A percentile compares a stretch with the other conserved stretches of the same genome.
These are phyloP conservation scores for Wickerhamiella infanticola DNA, from an alignment of 1,139 yeast genomes.

Conservation along the genomic window DNA sequence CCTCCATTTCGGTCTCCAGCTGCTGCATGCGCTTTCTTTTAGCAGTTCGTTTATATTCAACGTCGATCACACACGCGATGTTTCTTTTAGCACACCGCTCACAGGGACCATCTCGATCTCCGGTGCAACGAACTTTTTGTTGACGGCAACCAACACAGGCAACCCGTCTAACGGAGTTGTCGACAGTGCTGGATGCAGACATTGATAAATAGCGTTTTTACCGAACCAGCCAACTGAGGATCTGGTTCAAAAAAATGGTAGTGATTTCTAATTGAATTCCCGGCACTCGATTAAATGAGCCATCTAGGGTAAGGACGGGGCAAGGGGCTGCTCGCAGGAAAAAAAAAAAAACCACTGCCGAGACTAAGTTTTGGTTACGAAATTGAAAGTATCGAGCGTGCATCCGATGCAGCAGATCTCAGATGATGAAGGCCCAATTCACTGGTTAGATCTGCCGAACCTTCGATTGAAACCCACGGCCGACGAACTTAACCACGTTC, in stretches of 20 bases:
- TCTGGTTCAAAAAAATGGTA: too few species aligned
- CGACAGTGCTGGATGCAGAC: too few species aligned
- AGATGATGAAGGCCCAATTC: conserved; percentile 21
- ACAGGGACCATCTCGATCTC: conserved; percentile 73
- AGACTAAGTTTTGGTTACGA: too few species aligned
- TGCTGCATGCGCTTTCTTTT: conserved; percentile 65
- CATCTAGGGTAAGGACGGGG: too few species aligned
- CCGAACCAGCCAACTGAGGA: too few species aligned
- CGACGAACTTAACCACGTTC: conserved; percentile 30
- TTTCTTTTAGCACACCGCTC: conserved; percentile 61
- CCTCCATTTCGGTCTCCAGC: conserved; percentile 65
- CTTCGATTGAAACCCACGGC: conserved; percentile 35
- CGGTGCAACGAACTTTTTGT: conserved; percentile 71
- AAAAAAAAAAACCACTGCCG: too few species aligned
- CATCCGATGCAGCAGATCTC: too few species aligned
- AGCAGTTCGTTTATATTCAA: conserved; percentile 76
- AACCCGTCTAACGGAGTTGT: conserved; percentile 31
- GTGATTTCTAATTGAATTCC: too few species aligned
- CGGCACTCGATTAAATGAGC: too few species aligned
- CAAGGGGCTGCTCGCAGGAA: too few species aligned
- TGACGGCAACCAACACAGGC: conserved; percentile 96
- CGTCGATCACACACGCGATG: conserved; percentile 53
- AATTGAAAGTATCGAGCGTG: too few species aligned
- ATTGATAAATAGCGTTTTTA: too few species aligned
- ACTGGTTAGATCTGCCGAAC: conserved; percentile 53